phyloP scores from a whole-genome alignment of 805 yeast species.

The Candida chilensis region DNA sequence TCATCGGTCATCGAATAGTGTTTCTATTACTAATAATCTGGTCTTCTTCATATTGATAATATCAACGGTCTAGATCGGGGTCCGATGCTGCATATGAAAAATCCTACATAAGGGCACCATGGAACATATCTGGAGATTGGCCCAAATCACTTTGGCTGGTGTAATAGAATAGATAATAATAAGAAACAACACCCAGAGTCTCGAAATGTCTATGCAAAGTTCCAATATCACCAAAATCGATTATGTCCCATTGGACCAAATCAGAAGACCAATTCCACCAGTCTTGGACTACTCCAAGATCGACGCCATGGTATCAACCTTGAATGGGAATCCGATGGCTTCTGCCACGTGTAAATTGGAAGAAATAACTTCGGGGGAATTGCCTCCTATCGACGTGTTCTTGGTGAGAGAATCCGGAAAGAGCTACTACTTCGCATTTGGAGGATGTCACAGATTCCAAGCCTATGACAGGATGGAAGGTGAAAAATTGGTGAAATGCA shows the following conservation, averaged over 20 bases:
- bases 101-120: too few species aligned
- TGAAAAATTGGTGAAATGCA: slow-evolving; percentile 53
- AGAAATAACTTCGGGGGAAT: slow-evolving; percentile 46
- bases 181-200: too few species aligned
- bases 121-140: too few species aligned
- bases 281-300: slow-evolving; percentile 69
- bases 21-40: too few species aligned
- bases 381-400: slow-evolving; percentile 80
- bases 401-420: slow-evolving; percentile 56
- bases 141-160: too few species aligned
- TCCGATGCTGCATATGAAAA: too few species aligned
- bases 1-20: too few species aligned
- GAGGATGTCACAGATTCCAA: slow-evolving; percentile 86
- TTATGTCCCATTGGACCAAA: slow-evolving; percentile 56
- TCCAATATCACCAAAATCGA: slow-evolving; percentile 38
- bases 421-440: slow-evolving; percentile 69
- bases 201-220: slow-evolving; percentile 70
- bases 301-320: slow-evolving; percentile 68
- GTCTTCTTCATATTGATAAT: too few species aligned
- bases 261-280: slow-evolving; percentile 79
- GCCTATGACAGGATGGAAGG: slow-evolving; percentile 58
- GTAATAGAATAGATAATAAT: too few species aligned
- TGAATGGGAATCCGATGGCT: slow-evolving; percentile 54
- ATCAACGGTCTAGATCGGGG: too few species aligned
- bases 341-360: slow-evolving; percentile 49